Base-by-base conservation (phyloP, 1,284 basidiomycete genomes). In the Peniophora sp. region DNA sequence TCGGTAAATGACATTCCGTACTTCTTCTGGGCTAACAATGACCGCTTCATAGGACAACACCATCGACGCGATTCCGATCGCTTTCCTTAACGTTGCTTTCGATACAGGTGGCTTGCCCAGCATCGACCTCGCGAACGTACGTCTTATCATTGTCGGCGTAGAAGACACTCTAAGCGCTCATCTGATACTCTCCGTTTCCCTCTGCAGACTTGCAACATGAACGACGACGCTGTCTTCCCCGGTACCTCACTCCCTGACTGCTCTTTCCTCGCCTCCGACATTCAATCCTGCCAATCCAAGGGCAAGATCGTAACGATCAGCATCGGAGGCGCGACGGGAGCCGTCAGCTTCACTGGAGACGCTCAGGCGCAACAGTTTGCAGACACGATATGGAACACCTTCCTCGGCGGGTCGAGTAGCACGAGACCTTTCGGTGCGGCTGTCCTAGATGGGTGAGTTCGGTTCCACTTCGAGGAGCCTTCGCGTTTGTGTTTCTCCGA, bases 261-360 rank as follows among this genome's bases (percentile, higher is more conserved):
- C 58, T 62, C 66, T 24, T 75, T 74, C 63, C 62, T 84, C 38
- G 74, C 78, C 0, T 60, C 71, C 2, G 75, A 77, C 52, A 85
- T 85, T 53, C 55, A 80, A 58, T 66, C 69, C 5, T 85, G 83
- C 60, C 83, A 85, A 59, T 69, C 75, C 2, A 74, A 70, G 23
- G 83, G 83, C 32, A 85, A 85, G 63, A 77, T 81, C 25, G 69
- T 85, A 54, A 85, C 83, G 1, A 65, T 85, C 51, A 79, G 75
- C 54, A 66, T 85, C 23, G 83, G 83, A 39, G 83, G 84, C 36
- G 81, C 79, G 2, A 77, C 73, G 3, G 81, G 79, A 12, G 68
- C 69, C 8, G 72, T 70, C 2, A 63, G 64, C 19, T 83, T 85
- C 61, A 61, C 64, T 36, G 77, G 71, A n/a, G 78, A 80, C 50